These are phyloP conservation scores for Pyrus betulifolia DNA, from an alignment of 306 rosid genomes.

Conservation along the genomic window DNA sequence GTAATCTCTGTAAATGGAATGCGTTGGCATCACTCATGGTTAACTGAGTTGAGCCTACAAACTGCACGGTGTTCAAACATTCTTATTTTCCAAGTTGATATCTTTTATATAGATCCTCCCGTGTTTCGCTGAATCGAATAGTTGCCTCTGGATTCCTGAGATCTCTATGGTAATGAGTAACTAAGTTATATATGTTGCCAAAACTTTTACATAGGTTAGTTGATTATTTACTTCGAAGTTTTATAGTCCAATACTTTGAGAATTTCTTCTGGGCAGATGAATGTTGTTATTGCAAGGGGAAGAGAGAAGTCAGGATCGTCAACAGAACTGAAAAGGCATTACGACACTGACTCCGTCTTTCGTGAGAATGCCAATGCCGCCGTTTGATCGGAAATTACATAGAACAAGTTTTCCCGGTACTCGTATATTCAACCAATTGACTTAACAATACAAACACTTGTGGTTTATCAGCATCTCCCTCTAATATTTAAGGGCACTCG, in stretches of 20 bases:
- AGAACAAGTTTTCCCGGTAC: conserved; percentile 17
- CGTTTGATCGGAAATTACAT: not conserved
- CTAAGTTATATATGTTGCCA: not conserved
- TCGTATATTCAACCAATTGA: not conserved
- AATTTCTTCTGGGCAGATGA: conserved; percentile 1
- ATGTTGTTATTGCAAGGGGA: conserved; percentile 3
- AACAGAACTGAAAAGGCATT: not conserved
- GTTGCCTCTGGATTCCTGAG: conserved; percentile 20
- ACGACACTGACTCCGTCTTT: conserved; percentile 4
- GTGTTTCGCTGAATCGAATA: conserved; percentile 4
- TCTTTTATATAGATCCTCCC: not conserved
- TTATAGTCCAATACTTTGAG: conserved; percentile 4
- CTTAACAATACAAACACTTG: not conserved
- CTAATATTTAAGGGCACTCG: not conserved
- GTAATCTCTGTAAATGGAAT: too few species aligned
- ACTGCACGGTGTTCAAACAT: too few species aligned
- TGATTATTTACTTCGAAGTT: conserved; percentile 3
- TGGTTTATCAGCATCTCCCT: not conserved
- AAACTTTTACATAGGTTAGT: too few species aligned
- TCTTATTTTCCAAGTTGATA: too few species aligned
- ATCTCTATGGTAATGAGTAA: not conserved
- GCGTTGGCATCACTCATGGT: too few species aligned
- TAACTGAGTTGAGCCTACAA: too few species aligned
- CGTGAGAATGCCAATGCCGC: not conserved
- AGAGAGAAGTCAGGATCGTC: not conserved